Evolutionary conservation across 257 asterid species (phyloP).

Genomic region (Plectranthus barbatus): DNA sequence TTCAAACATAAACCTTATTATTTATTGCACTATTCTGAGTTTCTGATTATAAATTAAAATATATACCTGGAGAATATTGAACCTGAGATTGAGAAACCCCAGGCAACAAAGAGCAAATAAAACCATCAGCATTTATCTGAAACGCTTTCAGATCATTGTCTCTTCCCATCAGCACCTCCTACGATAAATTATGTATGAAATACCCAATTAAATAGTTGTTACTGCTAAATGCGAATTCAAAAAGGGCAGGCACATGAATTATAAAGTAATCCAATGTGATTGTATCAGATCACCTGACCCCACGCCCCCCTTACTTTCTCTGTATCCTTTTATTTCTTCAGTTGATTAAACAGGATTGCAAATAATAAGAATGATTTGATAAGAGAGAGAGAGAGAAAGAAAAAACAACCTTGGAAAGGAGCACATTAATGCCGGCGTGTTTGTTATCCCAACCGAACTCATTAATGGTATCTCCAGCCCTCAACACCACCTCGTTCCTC

Average conservation of each 20-base stretch:
- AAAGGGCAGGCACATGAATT: too few relatives aligned
- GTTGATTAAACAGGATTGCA: too few relatives aligned
- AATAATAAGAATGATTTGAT: neutral
- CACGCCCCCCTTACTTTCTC: too few relatives aligned
- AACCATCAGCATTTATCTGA: conserved; percentile 67
- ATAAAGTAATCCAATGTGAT: too few relatives aligned
- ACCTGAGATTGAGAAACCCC: conserved; percentile 69
- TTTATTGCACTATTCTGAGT: too few relatives aligned
- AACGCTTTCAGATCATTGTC: conserved; percentile 51
- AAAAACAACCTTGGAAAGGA: conserved; percentile 60
- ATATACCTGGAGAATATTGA: conserved; percentile 79
- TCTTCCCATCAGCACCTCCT: conserved; percentile 84
- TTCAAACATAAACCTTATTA: too few relatives aligned
- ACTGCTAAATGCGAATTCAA: too few relatives aligned
- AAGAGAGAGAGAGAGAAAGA: neutral
- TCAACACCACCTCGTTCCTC: conserved; percentile 56
- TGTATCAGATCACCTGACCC: too few relatives aligned
- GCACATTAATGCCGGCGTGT: conserved; percentile 86
- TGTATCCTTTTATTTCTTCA: too few relatives aligned
- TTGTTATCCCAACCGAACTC: conserved; percentile 97
- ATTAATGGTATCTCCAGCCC: conserved; percentile 86
- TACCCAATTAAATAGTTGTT: too few relatives aligned
- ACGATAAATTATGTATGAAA: too few relatives aligned
- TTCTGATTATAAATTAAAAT: too few relatives aligned
- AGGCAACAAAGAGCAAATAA: conserved; percentile 74